Evolutionary conservation across 768 basidiomycete species (phyloP), one percentile per base, ranked within the genome.

Genomic region (Boletellus ananiceps): DNA sequence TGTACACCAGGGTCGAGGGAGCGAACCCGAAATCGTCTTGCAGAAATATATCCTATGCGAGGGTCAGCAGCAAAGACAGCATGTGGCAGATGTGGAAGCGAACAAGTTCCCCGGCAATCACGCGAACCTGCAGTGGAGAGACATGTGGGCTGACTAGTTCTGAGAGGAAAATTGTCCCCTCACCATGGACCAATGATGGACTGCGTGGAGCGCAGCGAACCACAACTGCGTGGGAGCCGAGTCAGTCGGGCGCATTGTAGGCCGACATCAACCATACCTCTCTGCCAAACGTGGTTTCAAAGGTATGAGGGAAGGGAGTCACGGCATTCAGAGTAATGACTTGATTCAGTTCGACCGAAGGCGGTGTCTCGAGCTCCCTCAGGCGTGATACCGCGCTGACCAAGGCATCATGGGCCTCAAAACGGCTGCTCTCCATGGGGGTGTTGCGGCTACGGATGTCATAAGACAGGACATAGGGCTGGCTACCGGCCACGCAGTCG

Each of bases 161-260:
- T 16, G 33, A 25, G 33, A 37, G 34, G n/a, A 51, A 35, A 49
- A 15, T 18, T 13, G 15, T 23, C 18, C 13, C 58, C 78, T 56
- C 62, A 88, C 87, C 86, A 90, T 90, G 16, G 88, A 89, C 88
- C 88, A 93, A 62, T 93, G 90, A 67, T 93, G 90, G 21, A 93
- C 84, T 37, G 89, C 89, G 60, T 93, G 90, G 29, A 93, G 69
- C 19, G 76, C 82, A n/a, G 82, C 79, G 65, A 93, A 93, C 90
- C 90, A 93, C 15, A 93, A 69, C 88, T 91, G 44, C 29, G 57
- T 40, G 37, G 33, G 27, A 36, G 25, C 13, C 27, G 31, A 40
- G 34, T 56, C 35, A 56, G 50, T 50, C 44, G 34, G 12, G 36
- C 8, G 14, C 2, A 36, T 35, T 13, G 31, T 14, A 5, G 27